Evolutionary conservation across 177 flowering plant genomes (phyloP), one percentile per base, ranked within the genome.

Genomic region (Telopea speciosissima): DNA sequence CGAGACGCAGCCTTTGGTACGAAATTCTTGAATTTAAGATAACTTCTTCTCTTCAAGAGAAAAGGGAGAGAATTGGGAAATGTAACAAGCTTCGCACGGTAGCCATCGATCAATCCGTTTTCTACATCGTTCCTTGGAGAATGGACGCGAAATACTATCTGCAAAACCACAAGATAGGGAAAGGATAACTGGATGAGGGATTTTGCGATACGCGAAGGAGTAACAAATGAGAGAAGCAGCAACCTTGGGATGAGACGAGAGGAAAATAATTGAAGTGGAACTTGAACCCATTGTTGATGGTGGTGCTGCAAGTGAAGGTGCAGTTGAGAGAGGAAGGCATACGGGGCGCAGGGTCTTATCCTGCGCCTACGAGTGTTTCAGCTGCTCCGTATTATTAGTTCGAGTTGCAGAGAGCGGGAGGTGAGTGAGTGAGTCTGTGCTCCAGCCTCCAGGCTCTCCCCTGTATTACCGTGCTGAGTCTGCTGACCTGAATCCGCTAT

Each of bases 181-280:
- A 24, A 17, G 10, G 16, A 60, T 25, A 19, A n/a, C n/a, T n/a
- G n/a, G n/a, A n/a, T n/a, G n/a, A n/a, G 42, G 40, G 10, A 19
- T 52, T n/a, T n/a, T 45, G 5, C 45, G 40, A 58, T 52, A 21
- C 19, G 0, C 23, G 45, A 64, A 65, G 25, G 62, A 24, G 5
- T 26, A n/a, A 23, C 24, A 68, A 54, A 49, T 5, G 65, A 62
- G 59, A 54, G 67, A 60, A 63, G 54, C 4, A 24, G 12, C 42
- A 73, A 84, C 87, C 86, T 77, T 80, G 0, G 83, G 78, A 22
- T 68, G 78, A 72, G 81, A 78, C 68, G 36, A 71, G 68, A 81
- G 79, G 62, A 76, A 79, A 45, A 80, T 71, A 33, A 77, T 44
- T 31, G 82, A 79, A 77, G 82, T 65, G 58, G 82, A 79, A 63